Base-by-base conservation (phyloP, 2,329 filamentous ascomycete species). In the Epichloe amarillans region DNA sequence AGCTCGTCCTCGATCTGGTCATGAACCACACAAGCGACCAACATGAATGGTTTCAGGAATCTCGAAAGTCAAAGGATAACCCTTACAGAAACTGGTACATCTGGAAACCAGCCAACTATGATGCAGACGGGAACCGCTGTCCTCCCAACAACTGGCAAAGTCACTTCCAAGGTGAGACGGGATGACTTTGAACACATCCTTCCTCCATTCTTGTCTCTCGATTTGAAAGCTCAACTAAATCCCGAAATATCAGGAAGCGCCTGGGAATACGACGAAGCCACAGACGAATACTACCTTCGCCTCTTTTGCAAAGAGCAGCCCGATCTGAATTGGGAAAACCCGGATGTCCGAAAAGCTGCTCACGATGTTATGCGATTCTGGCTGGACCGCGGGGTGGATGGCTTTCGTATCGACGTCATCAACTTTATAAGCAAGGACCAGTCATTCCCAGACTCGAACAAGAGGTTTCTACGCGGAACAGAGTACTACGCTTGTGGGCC, bases 261-360 rank as follows among this genome's bases (percentile, higher is more conserved):
- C 1, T 76, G 73, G 73, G 66, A 71, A 46, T 78, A 71, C 41
- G 73, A 76, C 52, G 71, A 74, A 57, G 54, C 62, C 12, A 75
- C 72, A 0, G 64, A 66, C 11, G 71, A 76, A 55, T 76, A 75
- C 60, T 78, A 86, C 60, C 77, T 88, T 1, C 78, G 80, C 54
- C 74, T 89, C 33, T 90, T 86, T 64, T 77, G 78, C 41, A 75
- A 74, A 4, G 78, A 84, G 56, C 85, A 88, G 61, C 85, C 86
- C 0, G 86, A 89, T 56, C 74, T 90, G 40, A 89, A 89, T 67
- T 89, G 84, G 84, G 82, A 88, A 61, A 83, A 84, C 58, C 72
- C 73, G 0, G 74, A 74, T 0, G 80, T 86, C 3, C 75, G 83
- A 36, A 66, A 75, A 50, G 82, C 81, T 2, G 80, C 86, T 2